These are phyloP conservation scores for Zopfia rhizophila DNA, from an alignment of 2,329 filamentous ascomycete species.

Conservation along the genomic window DNA sequence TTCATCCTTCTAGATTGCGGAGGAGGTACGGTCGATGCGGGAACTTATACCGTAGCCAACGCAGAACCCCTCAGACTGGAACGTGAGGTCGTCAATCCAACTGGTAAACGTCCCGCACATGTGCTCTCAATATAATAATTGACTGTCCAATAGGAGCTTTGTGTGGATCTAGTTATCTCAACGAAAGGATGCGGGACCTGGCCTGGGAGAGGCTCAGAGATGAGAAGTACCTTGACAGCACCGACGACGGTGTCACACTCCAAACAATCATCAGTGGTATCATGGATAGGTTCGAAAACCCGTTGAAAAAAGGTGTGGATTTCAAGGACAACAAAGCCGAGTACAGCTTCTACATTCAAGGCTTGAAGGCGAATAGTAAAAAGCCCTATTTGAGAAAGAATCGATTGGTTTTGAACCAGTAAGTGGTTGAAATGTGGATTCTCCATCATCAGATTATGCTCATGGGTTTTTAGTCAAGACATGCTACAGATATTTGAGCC, in stretches of 20 bases:
- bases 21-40: conserved; percentile 26
- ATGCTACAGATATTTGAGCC: conserved; percentile 20
- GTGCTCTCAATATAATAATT: neutral
- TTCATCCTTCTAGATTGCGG: conserved; percentile 27
- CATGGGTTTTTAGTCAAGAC: no score
- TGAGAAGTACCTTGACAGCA: conserved; percentile 14
- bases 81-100: conserved; percentile 12
- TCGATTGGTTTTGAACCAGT: no score
- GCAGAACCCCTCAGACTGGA: conserved; percentile 23
- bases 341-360: no score
- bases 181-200: conserved; percentile 14
- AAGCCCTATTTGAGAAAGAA: no score
- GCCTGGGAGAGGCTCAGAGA: conserved; percentile 5
- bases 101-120: conserved; percentile 14
- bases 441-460: no score
- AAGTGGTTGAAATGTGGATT: no score
- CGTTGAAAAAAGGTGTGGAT: no score
- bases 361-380: no score
- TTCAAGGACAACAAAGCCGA: no score
- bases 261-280: conserved; percentile 19
- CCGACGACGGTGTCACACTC: neutral
- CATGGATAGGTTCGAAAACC: conserved; percentile 23
- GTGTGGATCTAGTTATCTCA: conserved; percentile 15
- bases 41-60: conserved; percentile 15
- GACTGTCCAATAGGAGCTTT: neutral